These are phyloP conservation scores for Plectosphaerella sp. DNA, from an alignment of 2,329 filamentous ascomycete genomes.

Conservation along the genomic window DNA sequence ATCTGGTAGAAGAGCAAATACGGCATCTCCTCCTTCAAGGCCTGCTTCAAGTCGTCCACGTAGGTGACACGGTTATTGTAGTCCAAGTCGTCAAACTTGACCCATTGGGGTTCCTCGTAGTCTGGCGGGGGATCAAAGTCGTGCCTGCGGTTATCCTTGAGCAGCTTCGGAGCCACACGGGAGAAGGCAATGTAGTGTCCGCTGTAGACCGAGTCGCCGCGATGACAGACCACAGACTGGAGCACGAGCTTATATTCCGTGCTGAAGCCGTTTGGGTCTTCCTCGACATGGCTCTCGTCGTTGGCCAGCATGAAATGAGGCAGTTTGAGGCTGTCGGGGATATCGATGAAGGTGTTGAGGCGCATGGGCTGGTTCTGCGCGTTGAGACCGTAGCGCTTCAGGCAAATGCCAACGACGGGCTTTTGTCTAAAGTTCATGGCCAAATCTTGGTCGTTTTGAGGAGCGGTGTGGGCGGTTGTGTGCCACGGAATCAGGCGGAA, in stretches of 20 bases:
- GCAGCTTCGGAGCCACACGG: constrained; percentile 61
- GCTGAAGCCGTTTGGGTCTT: constrained; percentile 59
- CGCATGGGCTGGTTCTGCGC: constrained; percentile 64
- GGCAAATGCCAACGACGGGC: constrained; percentile 85
- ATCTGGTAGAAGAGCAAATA: constrained; percentile 97
- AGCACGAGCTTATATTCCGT: constrained; percentile 92
- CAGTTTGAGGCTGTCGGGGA: constrained; percentile 73
- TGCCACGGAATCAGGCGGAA: constrained; percentile 95
- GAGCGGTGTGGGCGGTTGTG: constrained; percentile 51
- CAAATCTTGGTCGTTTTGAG: constrained; percentile 69
- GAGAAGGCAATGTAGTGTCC: constrained; percentile 90
- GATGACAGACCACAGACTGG: constrained; percentile 89
- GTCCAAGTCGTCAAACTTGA: constrained; percentile 84
- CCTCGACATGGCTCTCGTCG: constrained; percentile 63
- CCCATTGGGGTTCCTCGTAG: constrained; percentile 74
- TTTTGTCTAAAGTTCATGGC: constrained; percentile 82
- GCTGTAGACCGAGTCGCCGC: constrained; percentile 77
- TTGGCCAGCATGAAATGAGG: constrained; percentile 77
- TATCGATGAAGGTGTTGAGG: constrained; percentile 82
- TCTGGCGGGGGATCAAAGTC: constrained; percentile 55
- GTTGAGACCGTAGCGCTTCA: constrained; percentile 83
- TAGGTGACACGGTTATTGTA: constrained; percentile 64
- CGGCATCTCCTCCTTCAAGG: constrained; percentile 81
- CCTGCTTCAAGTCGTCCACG: constrained; percentile 72
- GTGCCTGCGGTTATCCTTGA: constrained; percentile 55